Evolutionary conservation across 257 asterid species (phyloP).

Genomic region (Verbena officinalis): DNA sequence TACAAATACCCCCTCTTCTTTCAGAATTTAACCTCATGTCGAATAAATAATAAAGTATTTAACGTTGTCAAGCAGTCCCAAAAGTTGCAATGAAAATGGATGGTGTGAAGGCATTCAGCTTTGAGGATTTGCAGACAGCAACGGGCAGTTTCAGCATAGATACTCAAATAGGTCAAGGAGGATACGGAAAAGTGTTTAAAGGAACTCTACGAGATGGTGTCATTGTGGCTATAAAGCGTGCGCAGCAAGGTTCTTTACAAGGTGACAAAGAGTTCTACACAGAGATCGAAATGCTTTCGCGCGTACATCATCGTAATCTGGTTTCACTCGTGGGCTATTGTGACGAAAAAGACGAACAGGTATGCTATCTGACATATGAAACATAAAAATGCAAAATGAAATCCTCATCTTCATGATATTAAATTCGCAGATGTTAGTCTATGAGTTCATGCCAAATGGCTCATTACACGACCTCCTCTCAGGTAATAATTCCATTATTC

Average conservation of each 20-base stretch:
- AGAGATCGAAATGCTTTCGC: constrained; percentile 64
- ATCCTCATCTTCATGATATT: constrained; percentile 15
- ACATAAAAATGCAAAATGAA: not conserved
- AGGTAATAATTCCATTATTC: constrained; percentile 38
- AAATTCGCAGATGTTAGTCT: constrained; percentile 74
- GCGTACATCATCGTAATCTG: constrained; percentile 64
- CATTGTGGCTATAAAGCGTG: constrained; percentile 64
- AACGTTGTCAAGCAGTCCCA: constrained; percentile 32
- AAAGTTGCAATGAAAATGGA: constrained; percentile 52
- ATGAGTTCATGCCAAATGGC: constrained; percentile 88
- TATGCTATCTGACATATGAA: constrained; percentile 3
- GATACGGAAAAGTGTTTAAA: constrained; percentile 65
- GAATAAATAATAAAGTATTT: constrained; percentile 9
- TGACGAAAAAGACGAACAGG: constrained; percentile 86
- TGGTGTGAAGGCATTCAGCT: constrained; percentile 54
- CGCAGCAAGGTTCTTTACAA: constrained; percentile 57
- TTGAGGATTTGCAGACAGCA: constrained; percentile 46
- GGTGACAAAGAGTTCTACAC: constrained; percentile 67
- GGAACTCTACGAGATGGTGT: constrained; percentile 44
- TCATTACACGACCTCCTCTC: constrained; percentile 79
- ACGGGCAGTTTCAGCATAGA: constrained; percentile 40
- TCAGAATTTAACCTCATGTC: no score
- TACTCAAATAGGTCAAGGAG: constrained; percentile 64
- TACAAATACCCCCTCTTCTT: not conserved
- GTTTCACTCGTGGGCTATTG: constrained; percentile 70